Conservation (phyloP, 2,329 filamentous ascomycete species). For the Aurifilum marmelostoma region DNA sequence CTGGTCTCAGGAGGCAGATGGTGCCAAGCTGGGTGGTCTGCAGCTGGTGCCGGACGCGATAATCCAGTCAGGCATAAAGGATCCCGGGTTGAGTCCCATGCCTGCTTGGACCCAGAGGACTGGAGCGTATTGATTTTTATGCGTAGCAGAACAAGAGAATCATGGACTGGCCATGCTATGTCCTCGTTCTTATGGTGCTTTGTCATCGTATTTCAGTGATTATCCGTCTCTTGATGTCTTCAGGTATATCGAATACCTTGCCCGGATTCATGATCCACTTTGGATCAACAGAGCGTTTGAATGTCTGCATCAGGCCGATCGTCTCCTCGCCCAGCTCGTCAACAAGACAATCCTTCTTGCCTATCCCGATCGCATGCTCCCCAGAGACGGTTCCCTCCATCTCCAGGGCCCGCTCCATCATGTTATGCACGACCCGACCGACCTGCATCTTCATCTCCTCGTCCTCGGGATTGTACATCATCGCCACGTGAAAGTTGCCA, state of each 20-base stretch:
- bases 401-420: slow-evolving; percentile 68
- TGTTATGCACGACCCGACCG: slow-evolving; percentile 61
- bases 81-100: slow-evolving; percentile 50
- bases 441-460: slow-evolving; percentile 44
- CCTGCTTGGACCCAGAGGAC: slow-evolving; percentile 49
- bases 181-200: too few species aligned
- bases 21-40: slow-evolving; percentile 60
- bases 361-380: slow-evolving; percentile 66
- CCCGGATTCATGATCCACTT: slow-evolving; percentile 52
- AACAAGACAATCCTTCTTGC: slow-evolving; percentile 45
- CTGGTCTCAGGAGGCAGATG: slow-evolving; percentile 65
- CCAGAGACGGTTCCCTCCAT: slow-evolving; percentile 71
- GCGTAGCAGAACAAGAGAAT: not conserved
- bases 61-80: slow-evolving; percentile 53
- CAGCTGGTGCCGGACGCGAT: slow-evolving; percentile 52
- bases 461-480: slow-evolving; percentile 53
- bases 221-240: not conserved
- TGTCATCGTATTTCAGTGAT: too few species aligned
- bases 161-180: not conserved
- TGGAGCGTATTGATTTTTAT: slow-evolving; percentile 50
- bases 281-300: slow-evolving; percentile 65
- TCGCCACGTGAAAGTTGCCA: slow-evolving; percentile 63
- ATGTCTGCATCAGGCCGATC: slow-evolving; percentile 66
- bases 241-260: slow-evolving; percentile 42
- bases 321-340: slow-evolving; percentile 65